Base-by-base conservation (phyloP, 495 filamentous ascomycete species). In the Pseudevernia furfuracea region DNA sequence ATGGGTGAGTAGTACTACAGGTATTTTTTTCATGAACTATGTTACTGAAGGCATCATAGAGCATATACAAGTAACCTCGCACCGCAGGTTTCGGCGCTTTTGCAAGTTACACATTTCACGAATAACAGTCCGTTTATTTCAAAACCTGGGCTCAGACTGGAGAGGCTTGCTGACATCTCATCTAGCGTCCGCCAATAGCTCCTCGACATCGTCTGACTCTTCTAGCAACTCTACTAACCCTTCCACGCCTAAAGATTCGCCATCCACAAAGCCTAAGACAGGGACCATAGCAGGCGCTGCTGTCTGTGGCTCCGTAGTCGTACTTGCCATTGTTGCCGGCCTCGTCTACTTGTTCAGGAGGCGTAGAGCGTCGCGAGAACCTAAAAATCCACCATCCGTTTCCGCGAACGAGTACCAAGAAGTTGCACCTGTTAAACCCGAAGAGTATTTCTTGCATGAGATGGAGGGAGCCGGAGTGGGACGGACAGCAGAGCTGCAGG, bases 251-350 rank as follows among this genome's bases (percentile, higher is more conserved):
- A 5, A 0, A 32, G 37, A 23, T 1, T 32, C 25, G 3, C 0
- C 14, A 5, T 30, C 59, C 10, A 43, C 23, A 28, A 6, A 41
- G 28, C 44, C 38, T 12, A 39, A 68, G 8, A 36, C 61, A 6
- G 67, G 67, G 5, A 21, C 61, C 6, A 62, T 69, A 38, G 65
- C 65, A 25, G 67, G 67, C 1, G 49, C 56, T 9, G 48, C 60
- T 21, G 21, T 69, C n/a, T 65, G 65, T 25, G 67, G 28, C 17
- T 21, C 64, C n/a, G 63, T 11, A 25, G 61, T 14, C 11, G 4
- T 68, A 0, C 32, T 39, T 4, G 7, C 57, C n/a, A 41, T 59
- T 8, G 65, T 39, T 8, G 28, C 14, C 10, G 38, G 8, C 4
- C 30, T 46, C 32, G 28, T n/a, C 10, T 58, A 60, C 56, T 11